Evolutionary conservation across 768 basidiomycete genomes (phyloP), one percentile per base, ranked within the genome.

Genomic region (Kondoa malvinella): DNA sequence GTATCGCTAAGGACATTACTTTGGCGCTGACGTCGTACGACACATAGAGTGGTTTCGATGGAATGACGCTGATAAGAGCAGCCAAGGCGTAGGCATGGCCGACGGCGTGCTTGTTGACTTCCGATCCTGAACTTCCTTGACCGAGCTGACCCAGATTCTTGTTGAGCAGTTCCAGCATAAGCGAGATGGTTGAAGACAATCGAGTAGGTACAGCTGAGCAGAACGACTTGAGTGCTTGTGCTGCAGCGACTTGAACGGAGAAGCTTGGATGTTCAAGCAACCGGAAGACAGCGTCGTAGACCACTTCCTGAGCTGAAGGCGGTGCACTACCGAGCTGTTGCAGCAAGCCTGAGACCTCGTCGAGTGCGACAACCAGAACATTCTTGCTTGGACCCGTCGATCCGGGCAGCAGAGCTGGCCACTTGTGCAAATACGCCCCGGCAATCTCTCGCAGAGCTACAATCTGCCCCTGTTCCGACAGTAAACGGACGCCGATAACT

Each of bases 381-480:
- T 83, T 75, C 3, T 87, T 82, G 34, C 78, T 79, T 0, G 91
- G 88, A 0, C 86, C 82, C 25, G 79, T 79, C 71, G 89, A 86
- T 4, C 89, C 89, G 12, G 90, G 90, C 82, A 96, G 85, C 77
- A 94, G 83, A 0, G 89, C 87, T 0, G 92, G 91, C 90, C 91
- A 96, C 65, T 89, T 83, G 76, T 88, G 90, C 68, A 95, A 79
- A 75, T 90, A 95, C 2, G 82, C 80, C 34, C 81, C 85, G 0
- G 88, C 85, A 56, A 95, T 79, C 71, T 95, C 92, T 72, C 88
- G 85, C 34, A 95, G 88, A 1, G 92, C 92, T 30, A 81, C 80
- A 59, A 97, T 92, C 77, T 97, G 94, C 0, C 87, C 92, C 74
- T 91, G 89, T 74, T 99, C 94, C 69, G 87, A 87, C 71, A 97